These are phyloP conservation scores for Phytopythium boreale DNA, from an alignment of 352 stramenopile species.

Conservation along the genomic window DNA sequence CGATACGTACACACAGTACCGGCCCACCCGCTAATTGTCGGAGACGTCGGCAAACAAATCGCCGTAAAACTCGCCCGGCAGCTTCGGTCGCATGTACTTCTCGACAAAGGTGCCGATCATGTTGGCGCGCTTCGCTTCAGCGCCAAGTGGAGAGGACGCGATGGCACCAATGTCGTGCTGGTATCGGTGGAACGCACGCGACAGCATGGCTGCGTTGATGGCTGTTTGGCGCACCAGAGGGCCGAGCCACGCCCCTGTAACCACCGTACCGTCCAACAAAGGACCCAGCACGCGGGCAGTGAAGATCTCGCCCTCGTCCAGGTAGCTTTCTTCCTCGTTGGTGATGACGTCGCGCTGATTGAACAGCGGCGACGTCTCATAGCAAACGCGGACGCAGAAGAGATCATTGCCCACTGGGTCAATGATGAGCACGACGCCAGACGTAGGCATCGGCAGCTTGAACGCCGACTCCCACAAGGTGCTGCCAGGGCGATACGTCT, in stretches of 20 bases:
- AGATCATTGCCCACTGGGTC: conserved; percentile 82
- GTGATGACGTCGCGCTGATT: conserved; percentile 70
- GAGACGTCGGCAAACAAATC: conserved; percentile 68
- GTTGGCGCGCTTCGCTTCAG: conserved; percentile 69
- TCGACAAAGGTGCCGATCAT: conserved; percentile 70
- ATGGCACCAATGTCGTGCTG: conserved; percentile 72
- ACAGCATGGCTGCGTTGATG: conserved; percentile 75
- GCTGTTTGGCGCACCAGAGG: conserved; percentile 81
- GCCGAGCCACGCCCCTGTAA: conserved; percentile 78
- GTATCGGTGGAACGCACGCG: conserved; percentile 67
- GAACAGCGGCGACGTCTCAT: conserved; percentile 78
- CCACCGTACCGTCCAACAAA: conserved; percentile 80
- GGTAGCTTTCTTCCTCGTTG: conserved; percentile 69
- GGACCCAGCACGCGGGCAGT: conserved; percentile 78
- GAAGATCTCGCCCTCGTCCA: conserved; percentile 80
- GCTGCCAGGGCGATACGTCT: conserved; percentile 75
- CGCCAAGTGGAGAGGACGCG: conserved; percentile 52
- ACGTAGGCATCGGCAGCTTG: conserved; percentile 72
- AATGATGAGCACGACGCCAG: conserved; percentile 77
- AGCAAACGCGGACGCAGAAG: conserved; percentile 79
- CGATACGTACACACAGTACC: neutral
- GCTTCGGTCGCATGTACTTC: conserved; percentile 79
- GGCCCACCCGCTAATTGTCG: conserved; percentile 8
- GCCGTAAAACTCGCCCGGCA: conserved; percentile 86
- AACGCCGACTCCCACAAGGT: conserved; percentile 79